Conservation (phyloP, 1,284 basidiomycete species). For the Apiotrichum gamsii region DNA sequence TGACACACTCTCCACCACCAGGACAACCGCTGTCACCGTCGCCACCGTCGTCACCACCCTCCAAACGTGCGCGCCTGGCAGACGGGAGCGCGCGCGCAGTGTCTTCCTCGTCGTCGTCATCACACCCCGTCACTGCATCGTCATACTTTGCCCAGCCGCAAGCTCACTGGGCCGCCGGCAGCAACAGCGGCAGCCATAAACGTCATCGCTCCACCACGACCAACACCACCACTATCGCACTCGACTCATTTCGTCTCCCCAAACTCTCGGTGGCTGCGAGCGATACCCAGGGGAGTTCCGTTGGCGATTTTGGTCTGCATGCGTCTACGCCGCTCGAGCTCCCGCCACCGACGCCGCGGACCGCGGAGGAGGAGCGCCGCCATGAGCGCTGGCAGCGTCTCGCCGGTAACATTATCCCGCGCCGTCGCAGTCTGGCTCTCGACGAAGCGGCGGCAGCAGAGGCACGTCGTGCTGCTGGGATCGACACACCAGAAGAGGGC, state of each 20-base stretch:
- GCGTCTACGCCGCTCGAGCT: too few species aligned
- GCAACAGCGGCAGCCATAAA: neutral
- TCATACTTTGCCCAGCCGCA: too few species aligned
- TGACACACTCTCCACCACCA: conserved; percentile 31
- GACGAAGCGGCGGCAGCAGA: conserved; percentile 44
- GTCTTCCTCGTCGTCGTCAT: neutral
- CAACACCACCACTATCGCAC: neutral
- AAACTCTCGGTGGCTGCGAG: neutral
- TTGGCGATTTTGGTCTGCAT: too few species aligned
- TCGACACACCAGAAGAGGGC: conserved; percentile 9
- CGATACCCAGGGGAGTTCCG: too few species aligned
- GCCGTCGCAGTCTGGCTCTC: conserved; percentile 40
- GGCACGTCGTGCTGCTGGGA: conserved; percentile 16
- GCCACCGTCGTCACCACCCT: conserved; percentile 22
- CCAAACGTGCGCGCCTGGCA: conserved; percentile 20
- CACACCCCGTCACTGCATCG: too few species aligned
- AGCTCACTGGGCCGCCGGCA: conserved; percentile 11
- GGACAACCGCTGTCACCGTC: conserved; percentile 29
- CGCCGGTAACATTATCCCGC: conserved; percentile 29
- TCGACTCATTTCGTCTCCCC: conserved; percentile 23
- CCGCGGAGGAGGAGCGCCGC: conserved; percentile 25
- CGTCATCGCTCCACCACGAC: too few species aligned
- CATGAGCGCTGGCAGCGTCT: conserved; percentile 35
- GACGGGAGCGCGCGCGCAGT: neutral
- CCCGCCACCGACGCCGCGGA: conserved; percentile 9